A percentile compares a stretch with the other conserved stretches of the same genome.
Evolutionary conservation across 2,329 filamentous ascomycete genomes (phyloP).

Genomic region (Phialemonium atrogriseum): DNA sequence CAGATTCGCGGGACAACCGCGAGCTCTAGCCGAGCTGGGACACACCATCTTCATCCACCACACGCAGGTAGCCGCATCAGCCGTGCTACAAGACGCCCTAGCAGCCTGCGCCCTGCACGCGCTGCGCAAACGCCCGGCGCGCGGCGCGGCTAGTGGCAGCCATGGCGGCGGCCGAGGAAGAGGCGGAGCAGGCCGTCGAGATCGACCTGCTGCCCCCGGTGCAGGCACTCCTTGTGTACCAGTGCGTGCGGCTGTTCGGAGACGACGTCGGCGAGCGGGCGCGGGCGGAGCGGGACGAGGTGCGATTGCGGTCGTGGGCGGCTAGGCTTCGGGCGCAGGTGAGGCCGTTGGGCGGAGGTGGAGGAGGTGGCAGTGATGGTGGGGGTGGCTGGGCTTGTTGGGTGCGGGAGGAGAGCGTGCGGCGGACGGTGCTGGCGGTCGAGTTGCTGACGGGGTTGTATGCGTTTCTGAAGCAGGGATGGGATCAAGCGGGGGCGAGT

Average conservation of each 20-base stretch:
- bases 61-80: background rate
- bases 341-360: no score
- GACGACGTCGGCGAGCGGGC: background rate
- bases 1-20: background rate
- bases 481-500: background rate
- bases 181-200: background rate
- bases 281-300: background rate
- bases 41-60: background rate
- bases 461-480: background rate
- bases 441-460: background rate
- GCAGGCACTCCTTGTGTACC: background rate
- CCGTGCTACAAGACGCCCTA: background rate
- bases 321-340: background rate
- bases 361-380: background rate
- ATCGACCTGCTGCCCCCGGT: conserved; percentile 1
- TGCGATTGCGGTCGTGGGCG: background rate
- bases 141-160: background rate
- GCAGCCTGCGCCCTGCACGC: background rate
- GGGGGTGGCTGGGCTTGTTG: background rate
- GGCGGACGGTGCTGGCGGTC: background rate
- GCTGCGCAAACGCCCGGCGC: background rate
- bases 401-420: background rate
- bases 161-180: background rate
- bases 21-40: background rate
- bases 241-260: background rate